These are phyloP conservation scores for Ramalina intermedia DNA, from an alignment of 495 filamentous ascomycete genomes.

Conservation along the genomic window DNA sequence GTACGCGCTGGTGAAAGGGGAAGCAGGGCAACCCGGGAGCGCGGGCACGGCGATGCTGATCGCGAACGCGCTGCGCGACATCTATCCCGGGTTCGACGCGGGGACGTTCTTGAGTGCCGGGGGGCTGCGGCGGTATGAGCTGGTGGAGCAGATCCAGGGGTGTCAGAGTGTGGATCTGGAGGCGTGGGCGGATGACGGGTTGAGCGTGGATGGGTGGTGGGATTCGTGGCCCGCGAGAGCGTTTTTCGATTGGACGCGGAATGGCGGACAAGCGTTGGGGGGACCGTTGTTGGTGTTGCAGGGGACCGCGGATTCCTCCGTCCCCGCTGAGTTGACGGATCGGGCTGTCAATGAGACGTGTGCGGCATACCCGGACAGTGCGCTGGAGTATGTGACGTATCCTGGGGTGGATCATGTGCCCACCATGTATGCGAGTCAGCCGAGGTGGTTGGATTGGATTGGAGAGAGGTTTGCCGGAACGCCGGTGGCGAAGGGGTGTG, in stretches of 20 bases:
- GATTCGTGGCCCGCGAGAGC: not conserved
- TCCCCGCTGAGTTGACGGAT: constrained; percentile 10
- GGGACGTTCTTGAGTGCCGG: constrained; percentile 14
- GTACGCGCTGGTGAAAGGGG: constrained; percentile 9
- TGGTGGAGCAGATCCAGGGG: constrained; percentile 16
- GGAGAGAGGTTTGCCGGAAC: constrained; percentile 21
- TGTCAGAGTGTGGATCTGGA: constrained; percentile 2
- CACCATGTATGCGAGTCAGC: constrained; percentile 18
- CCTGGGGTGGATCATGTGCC: constrained; percentile 21
- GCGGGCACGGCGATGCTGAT: constrained; percentile 1
- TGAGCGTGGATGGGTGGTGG: constrained; percentile 7
- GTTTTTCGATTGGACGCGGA: constrained; percentile 1
- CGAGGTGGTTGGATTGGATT: constrained; percentile 27
- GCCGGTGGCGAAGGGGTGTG: not conserved
- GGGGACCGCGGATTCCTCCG: constrained; percentile 20
- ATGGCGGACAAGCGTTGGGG: constrained; percentile 19
- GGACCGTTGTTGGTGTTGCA: constrained; percentile 32
- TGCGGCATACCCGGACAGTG: constrained; percentile 4
- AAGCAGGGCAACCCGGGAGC: constrained; percentile 1
- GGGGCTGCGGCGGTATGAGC: constrained; percentile 13
- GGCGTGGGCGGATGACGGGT: not conserved
- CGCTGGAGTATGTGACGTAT: constrained; percentile 19
- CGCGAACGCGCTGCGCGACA: not conserved
- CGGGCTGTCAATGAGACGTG: constrained; percentile 18
- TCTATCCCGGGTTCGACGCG: constrained; percentile 5